phyloP scores from a whole-genome alignment of 2,329 filamentous ascomycete species.

The Byssochlamys sp. region DNA sequence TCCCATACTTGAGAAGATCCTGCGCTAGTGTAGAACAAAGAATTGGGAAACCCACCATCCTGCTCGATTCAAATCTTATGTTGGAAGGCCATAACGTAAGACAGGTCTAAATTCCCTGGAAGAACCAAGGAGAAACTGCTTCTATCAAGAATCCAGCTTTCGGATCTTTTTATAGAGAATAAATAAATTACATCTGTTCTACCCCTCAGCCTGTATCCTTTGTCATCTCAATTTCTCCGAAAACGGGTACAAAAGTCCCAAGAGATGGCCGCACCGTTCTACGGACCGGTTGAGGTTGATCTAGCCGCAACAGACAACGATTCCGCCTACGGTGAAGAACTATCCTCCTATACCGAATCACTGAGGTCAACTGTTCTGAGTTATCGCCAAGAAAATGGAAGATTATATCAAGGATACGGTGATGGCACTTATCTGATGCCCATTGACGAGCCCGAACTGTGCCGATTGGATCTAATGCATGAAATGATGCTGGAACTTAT shows the following conservation, averaged over 20 bases:
- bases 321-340: background rate
- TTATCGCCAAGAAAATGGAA: conserved; percentile 12
- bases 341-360: conserved; percentile 10
- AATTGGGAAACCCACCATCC: background rate
- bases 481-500: conserved; percentile 6
- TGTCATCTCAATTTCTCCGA: background rate
- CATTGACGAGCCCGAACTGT: conserved; percentile 6
- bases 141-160: background rate
- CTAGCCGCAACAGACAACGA: background rate
- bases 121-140: background rate
- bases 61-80: background rate
- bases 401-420: conserved; percentile 15
- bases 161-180: no score
- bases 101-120: background rate
- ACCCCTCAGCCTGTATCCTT: background rate
- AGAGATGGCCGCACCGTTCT: background rate
- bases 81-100: background rate
- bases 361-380: conserved; percentile 12
- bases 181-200: background rate
- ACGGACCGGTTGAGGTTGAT: background rate
- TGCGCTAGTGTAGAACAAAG: background rate
- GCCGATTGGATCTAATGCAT: conserved; percentile 4
- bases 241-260: background rate
- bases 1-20: background rate
- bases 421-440: conserved; percentile 6